phyloP scores from a whole-genome alignment of 768 basidiomycete genomes.

The Tylopilus rubrobrunneus region DNA sequence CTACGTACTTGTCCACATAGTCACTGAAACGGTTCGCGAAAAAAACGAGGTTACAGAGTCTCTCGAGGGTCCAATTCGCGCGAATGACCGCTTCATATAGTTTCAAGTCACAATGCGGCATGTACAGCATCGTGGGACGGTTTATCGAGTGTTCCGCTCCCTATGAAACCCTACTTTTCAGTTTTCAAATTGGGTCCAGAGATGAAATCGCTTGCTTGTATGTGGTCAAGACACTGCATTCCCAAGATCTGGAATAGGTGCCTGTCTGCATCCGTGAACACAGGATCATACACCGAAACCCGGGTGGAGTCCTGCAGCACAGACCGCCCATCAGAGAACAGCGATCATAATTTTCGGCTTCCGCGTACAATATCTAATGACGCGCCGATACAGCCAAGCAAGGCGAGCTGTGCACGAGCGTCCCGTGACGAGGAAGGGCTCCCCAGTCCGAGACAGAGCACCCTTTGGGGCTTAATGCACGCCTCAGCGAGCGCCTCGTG shows the following conservation, averaged over 20 bases:
- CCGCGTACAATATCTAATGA: constrained; percentile 57
- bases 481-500: constrained; percentile 29
- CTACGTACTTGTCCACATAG: constrained; percentile 61
- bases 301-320: constrained; percentile 40
- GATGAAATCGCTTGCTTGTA: constrained; percentile 45
- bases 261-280: constrained; percentile 61
- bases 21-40: constrained; percentile 64
- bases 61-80: constrained; percentile 52
- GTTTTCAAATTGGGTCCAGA: constrained; percentile 2
- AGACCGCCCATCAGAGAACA: constrained; percentile 1
- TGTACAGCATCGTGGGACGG: constrained; percentile 61
- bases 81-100: constrained; percentile 65
- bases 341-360: constrained; percentile 7
- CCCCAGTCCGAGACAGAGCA: constrained; percentile 73
- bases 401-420: constrained; percentile 65
- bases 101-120: constrained; percentile 76
- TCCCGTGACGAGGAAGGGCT: constrained; percentile 61
- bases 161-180: constrained; percentile 22
- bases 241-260: constrained; percentile 42
- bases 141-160: constrained; percentile 29
- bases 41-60: constrained; percentile 48
- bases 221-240: constrained; percentile 37
- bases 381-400: constrained; percentile 54
- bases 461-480: constrained; percentile 25
- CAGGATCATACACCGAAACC: constrained; percentile 66